A percentile compares a stretch with the other conserved stretches of the same genome.
These are phyloP conservation scores for Dictyostelium firmibasis DNA, from an alignment of 78 protist species.

Conservation along the genomic window DNA sequence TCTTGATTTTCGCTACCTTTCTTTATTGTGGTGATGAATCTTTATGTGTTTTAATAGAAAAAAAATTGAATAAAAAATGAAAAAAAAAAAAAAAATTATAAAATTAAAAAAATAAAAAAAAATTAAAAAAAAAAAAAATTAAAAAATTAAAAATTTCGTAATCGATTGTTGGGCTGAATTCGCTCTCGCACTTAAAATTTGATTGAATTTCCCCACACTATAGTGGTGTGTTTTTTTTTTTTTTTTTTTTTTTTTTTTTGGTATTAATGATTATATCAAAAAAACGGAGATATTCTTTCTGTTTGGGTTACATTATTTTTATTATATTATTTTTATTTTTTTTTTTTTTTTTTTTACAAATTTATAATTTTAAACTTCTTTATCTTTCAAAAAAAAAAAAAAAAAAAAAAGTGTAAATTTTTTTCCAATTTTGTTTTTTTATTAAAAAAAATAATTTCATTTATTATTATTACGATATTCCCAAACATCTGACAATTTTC, in stretches of 20 bases:
- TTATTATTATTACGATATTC: slow-evolving; percentile 13
- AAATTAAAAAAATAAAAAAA: too few species aligned
- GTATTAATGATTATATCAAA: background rate
- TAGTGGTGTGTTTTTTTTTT: too few species aligned
- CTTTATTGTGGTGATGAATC: background rate
- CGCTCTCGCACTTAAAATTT: too few species aligned
- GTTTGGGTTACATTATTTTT: background rate
- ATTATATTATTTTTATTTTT: background rate
- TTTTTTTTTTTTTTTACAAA: background rate
- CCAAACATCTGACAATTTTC: slow-evolving; percentile 36
- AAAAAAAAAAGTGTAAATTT: background rate
- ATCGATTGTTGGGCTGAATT: background rate
- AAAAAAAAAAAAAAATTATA: too few species aligned
- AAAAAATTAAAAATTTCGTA: background rate
- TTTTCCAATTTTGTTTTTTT: background rate
- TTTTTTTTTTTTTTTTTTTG: too few species aligned
- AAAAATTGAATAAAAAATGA: background rate
- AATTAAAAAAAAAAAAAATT: too few species aligned
- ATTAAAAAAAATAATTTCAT: too few species aligned
- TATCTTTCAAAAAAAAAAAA: background rate
- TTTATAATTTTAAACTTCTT: background rate
- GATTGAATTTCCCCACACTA: background rate
- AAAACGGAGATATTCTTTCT: background rate
- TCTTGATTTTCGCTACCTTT: background rate
- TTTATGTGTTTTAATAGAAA: background rate